A percentile compares a stretch with the other conserved stretches of the same genome.
phyloP scores from a whole-genome alignment of 2,329 filamentous ascomycete genomes.

The Sclerotinia subarctica region DNA sequence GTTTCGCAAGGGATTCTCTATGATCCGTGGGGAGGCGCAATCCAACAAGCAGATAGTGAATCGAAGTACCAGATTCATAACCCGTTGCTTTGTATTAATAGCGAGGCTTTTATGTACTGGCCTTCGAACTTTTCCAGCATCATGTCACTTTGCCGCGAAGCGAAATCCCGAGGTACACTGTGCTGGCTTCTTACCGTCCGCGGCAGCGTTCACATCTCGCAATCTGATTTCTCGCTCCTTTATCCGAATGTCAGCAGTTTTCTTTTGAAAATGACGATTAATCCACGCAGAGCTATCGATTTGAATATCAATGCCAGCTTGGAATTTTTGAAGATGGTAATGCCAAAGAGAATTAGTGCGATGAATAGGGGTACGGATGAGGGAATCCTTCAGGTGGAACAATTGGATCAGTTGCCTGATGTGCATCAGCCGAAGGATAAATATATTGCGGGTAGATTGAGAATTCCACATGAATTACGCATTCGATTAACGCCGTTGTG shows the following conservation, averaged over 20 bases:
- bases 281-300: conserved; percentile 59
- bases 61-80: conserved; percentile 46
- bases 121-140: conserved; percentile 59
- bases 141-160: conserved; percentile 55
- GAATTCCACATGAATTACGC: conserved; percentile 47
- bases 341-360: conserved; percentile 47
- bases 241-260: conserved; percentile 58
- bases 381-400: conserved; percentile 45
- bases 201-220: conserved; percentile 63
- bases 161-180: conserved; percentile 44
- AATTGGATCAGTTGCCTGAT: conserved; percentile 46
- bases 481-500: conserved; percentile 22
- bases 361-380: conserved; percentile 55
- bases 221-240: conserved; percentile 64
- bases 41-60: conserved; percentile 43
- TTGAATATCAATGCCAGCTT: conserved; percentile 61
- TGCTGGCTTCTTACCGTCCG: conserved; percentile 52
- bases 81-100: conserved; percentile 62
- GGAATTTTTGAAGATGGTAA: conserved; percentile 57
- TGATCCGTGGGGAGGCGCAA: conserved; percentile 60
- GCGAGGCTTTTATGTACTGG: conserved; percentile 70
- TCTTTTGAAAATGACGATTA: conserved; percentile 60
- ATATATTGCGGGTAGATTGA: conserved; percentile 55
- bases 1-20: conserved; percentile 63
- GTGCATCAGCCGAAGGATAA: conserved; percentile 56